These are phyloP conservation scores for Talaromyces sp. DNA, from an alignment of 2,329 filamentous ascomycete species.

Conservation along the genomic window DNA sequence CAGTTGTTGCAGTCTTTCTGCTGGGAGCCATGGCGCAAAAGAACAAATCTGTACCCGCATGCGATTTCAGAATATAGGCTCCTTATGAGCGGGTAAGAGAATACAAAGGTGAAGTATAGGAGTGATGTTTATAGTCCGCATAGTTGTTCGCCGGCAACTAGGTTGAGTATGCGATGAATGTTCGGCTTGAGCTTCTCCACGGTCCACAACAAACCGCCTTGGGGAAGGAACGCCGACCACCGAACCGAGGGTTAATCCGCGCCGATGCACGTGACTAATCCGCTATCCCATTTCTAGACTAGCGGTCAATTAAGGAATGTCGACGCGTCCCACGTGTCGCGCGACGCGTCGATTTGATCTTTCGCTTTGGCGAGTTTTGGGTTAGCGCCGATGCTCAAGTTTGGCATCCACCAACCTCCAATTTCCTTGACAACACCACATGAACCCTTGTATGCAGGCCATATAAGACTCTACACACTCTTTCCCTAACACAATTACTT, in stretches of 20 bases:
- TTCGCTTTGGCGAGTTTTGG: conserved; percentile 14
- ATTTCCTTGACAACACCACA: conserved; percentile 14
- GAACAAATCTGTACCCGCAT: not conserved
- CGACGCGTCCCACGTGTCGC: conserved; percentile 29
- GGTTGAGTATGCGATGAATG: not conserved
- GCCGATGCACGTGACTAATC: conserved; percentile 18
- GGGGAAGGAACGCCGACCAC: conserved; percentile 8
- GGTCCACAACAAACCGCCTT: conserved; percentile 2
- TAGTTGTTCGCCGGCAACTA: not conserved
- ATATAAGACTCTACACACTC: conserved; percentile 9
- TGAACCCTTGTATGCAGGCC: conserved; percentile 15
- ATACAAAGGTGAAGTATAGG: not conserved
- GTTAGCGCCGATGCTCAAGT: conserved; percentile 17
- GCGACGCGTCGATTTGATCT: conserved; percentile 29
- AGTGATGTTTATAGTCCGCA: not conserved
- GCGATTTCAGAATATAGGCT: not conserved
- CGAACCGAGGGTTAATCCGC: conserved; percentile 22
- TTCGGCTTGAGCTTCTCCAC: conserved; percentile 17
- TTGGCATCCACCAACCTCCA: conserved; percentile 23
- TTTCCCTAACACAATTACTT: not conserved
- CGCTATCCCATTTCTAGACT: not conserved
- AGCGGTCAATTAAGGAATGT: conserved; percentile 19
- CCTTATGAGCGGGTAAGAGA: conserved; percentile 4
- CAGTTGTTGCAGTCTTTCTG: conserved; percentile 61
- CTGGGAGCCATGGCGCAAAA: conserved; percentile 42